Percentiles rank a stretch among this genome's conserved stretches.
These are phyloP conservation scores for Clitopilus hobsonii DNA, from an alignment of 768 basidiomycete genomes.

Conservation along the genomic window DNA sequence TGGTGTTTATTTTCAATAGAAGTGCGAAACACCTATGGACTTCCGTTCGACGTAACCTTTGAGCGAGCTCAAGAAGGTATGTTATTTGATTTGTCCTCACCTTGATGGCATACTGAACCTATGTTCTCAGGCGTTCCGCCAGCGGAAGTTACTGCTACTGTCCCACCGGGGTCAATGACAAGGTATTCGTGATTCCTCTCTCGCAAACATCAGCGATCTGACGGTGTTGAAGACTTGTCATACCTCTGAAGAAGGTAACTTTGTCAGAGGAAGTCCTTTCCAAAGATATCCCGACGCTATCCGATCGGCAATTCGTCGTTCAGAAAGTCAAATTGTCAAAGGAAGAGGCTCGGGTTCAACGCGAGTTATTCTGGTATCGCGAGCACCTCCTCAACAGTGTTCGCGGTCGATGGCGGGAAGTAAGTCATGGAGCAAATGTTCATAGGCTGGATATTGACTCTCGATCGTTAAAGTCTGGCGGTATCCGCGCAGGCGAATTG, in stretches of 20 bases:
- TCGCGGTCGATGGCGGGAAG: conserved; percentile 82
- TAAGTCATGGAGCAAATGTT: conserved; percentile 26
- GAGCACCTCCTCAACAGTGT: conserved; percentile 77
- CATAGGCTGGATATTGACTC: not conserved
- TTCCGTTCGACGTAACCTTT: conserved; percentile 87
- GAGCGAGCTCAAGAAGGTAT: conserved; percentile 61
- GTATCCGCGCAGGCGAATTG: conserved; percentile 69
- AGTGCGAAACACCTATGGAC: conserved; percentile 87
- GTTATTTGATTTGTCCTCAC: conserved; percentile 3
- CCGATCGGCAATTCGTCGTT: conserved; percentile 89
- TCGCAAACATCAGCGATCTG: not conserved
- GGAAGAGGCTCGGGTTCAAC: conserved; percentile 57
- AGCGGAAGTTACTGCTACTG: conserved; percentile 46
- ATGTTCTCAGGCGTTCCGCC: conserved; percentile 32
- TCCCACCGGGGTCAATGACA: conserved; percentile 86
- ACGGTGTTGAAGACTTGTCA: conserved; percentile 41
- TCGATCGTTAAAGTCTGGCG: conserved; percentile 62
- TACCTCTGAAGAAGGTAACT: conserved; percentile 69
- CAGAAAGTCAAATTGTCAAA: conserved; percentile 61
- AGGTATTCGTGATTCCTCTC: conserved; percentile 42
- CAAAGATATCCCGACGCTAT: conserved; percentile 75
- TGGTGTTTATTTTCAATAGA: conserved; percentile 90
- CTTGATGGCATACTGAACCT: not conserved
- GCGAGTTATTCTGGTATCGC: conserved; percentile 94
- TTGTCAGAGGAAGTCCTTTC: conserved; percentile 55